Percentiles rank a stretch among this genome's conserved stretches.
Conservation (phyloP, 306 rosid species). For the Echinosophora koreensis region DNA sequence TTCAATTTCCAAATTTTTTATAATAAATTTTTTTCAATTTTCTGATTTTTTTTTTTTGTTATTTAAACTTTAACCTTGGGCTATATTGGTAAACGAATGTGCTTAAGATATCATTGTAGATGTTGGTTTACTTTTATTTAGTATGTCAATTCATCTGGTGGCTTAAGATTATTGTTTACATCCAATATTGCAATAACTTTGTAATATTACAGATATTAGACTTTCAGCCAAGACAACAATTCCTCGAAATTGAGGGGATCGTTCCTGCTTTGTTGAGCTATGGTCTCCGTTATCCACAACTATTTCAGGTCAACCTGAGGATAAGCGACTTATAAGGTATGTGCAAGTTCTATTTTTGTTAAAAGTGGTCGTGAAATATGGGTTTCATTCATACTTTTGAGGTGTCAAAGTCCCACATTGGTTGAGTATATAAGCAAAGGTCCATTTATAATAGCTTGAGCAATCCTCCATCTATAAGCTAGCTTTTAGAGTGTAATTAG, state of each 20-base stretch:
- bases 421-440: too few species aligned
- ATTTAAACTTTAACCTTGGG: background rate
- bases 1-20: too few species aligned
- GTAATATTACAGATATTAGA: conserved; percentile 58
- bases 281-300: conserved; percentile 50
- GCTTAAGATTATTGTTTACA: conserved; percentile 4
- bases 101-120: background rate
- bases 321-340: conserved; percentile 55
- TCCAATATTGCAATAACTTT: conserved; percentile 27
- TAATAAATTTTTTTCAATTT: too few species aligned
- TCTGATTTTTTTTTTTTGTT: too few species aligned
- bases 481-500: too few species aligned
- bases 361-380: conserved; percentile 19
- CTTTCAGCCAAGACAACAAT: conserved; percentile 61
- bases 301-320: conserved; percentile 56
- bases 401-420: too few species aligned
- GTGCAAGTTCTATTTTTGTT: conserved; percentile 26
- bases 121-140: background rate
- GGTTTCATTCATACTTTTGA: conserved; percentile 19
- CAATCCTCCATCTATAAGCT: too few species aligned
- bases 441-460: too few species aligned
- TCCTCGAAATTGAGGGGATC: conserved; percentile 58
- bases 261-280: conserved; percentile 63
- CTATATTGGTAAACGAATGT: background rate
- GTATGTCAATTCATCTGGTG: background rate